Evolutionary conservation across 768 basidiomycete species (phyloP).

Genomic region (Mycena rebaudengoi): DNA sequence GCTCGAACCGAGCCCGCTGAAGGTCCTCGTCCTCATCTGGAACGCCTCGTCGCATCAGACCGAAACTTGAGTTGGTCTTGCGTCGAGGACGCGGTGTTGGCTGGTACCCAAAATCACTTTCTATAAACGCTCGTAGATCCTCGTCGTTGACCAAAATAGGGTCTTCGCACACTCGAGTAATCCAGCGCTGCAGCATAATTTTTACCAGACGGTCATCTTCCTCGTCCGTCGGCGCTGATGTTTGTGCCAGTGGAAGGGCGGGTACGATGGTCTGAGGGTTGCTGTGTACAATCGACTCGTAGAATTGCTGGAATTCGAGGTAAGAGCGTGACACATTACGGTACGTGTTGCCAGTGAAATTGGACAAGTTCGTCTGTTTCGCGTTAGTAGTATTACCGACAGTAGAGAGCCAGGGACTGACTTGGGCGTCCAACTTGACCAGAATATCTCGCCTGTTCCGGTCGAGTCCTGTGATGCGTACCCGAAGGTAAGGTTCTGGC

Average conservation of each 20-base stretch:
- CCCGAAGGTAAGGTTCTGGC: slow-evolving; percentile 84
- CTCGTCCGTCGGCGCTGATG: slow-evolving; percentile 96
- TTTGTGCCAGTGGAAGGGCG: slow-evolving; percentile 94
- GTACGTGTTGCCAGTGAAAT: slow-evolving; percentile 89
- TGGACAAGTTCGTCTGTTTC: slow-evolving; percentile 88
- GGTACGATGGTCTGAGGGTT: slow-evolving; percentile 98
- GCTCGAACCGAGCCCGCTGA: slow-evolving; percentile 87
- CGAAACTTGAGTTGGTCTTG: slow-evolving; percentile 79
- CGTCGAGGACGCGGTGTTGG: slow-evolving; percentile 79
- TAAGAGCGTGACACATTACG: slow-evolving; percentile 96
- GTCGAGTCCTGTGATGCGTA: slow-evolving; percentile 90
- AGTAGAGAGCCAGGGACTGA: slow-evolving; percentile 43
- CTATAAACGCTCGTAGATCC: slow-evolving; percentile 93
- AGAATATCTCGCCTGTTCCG: slow-evolving; percentile 95
- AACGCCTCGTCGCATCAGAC: slow-evolving; percentile 78
- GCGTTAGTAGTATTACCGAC: neutral
- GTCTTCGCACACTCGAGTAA: slow-evolving; percentile 92
- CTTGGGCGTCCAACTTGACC: slow-evolving; percentile 95
- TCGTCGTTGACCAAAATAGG: slow-evolving; percentile 89
- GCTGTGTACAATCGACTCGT: slow-evolving; percentile 86
- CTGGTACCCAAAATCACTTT: slow-evolving; percentile 97
- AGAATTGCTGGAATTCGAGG: slow-evolving; percentile 93
- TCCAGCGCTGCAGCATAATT: slow-evolving; percentile 95
- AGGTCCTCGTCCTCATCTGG: slow-evolving; percentile 96
- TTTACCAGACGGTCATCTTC: slow-evolving; percentile 97